Conservation (phyloP, 257 asterid species). For the Ehretia macrophylla region DNA sequence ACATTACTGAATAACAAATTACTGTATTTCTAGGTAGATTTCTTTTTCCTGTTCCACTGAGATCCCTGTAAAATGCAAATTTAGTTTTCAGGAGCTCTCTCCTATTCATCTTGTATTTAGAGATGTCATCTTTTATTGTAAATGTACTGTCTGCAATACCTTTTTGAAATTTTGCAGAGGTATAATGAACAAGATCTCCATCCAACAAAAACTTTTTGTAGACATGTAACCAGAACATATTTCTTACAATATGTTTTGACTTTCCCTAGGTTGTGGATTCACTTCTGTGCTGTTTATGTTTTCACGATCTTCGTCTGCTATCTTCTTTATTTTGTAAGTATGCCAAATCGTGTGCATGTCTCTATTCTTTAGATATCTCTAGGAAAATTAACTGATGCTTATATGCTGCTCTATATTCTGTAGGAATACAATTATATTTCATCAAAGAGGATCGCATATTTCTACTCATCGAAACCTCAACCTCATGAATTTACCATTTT, state of each 20-base stretch:
- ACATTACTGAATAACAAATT: too few relatives aligned
- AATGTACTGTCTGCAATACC: not conserved
- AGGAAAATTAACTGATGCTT: slow-evolving; percentile 10
- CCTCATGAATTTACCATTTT: slow-evolving; percentile 77
- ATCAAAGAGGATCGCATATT: slow-evolving; percentile 60
- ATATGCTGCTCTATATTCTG: slow-evolving; percentile 24
- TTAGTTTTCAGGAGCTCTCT: too few relatives aligned
- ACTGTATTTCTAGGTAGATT: too few relatives aligned
- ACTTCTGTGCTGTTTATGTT: slow-evolving; percentile 76
- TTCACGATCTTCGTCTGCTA: slow-evolving; percentile 95
- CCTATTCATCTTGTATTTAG: too few relatives aligned
- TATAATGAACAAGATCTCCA: not conserved
- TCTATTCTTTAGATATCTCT: slow-evolving; percentile 6
- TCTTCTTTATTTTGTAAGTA: slow-evolving; percentile 89
- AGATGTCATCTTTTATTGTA: not conserved
- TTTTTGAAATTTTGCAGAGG: not conserved
- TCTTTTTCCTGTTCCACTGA: too few relatives aligned
- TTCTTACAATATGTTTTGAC: slow-evolving; percentile 22
- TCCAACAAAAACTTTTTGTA: not conserved
- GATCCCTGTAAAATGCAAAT: too few relatives aligned
- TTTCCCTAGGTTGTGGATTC: slow-evolving; percentile 92
- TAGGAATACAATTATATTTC: slow-evolving; percentile 88
- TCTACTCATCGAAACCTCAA: slow-evolving; percentile 70
- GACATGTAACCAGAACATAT: not conserved
- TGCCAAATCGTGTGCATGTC: slow-evolving; percentile 12